Evolutionary conservation across 345 rosid species (phyloP).

Genomic region (Rhodomyrtus tomentosa): DNA sequence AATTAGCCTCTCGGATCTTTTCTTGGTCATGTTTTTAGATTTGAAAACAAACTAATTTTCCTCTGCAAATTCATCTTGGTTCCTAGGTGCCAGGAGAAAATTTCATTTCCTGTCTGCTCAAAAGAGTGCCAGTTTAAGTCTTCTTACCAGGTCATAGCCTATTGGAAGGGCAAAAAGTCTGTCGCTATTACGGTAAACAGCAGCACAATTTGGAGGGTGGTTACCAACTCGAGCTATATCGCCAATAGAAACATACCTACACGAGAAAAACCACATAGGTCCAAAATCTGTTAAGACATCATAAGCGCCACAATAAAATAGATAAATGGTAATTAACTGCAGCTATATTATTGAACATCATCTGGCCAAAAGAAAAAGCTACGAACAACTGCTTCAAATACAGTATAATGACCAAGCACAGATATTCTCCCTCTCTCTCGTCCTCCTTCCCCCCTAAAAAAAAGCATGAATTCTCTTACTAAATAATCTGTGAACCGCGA

Average conservation of each 20-base stretch:
- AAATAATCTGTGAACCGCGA: background rate
- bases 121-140: background rate
- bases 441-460: background rate
- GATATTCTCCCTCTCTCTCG: background rate
- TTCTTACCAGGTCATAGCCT: constrained; percentile 89
- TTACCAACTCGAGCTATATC: constrained; percentile 75
- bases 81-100: background rate
- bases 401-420: too few relatives aligned
- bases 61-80: background rate
- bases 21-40: background rate
- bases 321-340: background rate
- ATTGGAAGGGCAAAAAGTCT: constrained; percentile 54
- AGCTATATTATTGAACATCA: background rate
- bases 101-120: background rate
- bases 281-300: background rate
- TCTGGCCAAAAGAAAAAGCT: background rate
- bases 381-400: too few relatives aligned
- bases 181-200: constrained; percentile 47
- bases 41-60: background rate
- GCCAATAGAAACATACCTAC: constrained; percentile 75
- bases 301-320: background rate
- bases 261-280: background rate
- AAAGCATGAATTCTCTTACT: background rate
- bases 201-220: constrained; percentile 91
- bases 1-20: background rate